These are phyloP conservation scores for Annulohypoxylon truncatum DNA, from an alignment of 2,329 filamentous ascomycete genomes.

Conservation along the genomic window DNA sequence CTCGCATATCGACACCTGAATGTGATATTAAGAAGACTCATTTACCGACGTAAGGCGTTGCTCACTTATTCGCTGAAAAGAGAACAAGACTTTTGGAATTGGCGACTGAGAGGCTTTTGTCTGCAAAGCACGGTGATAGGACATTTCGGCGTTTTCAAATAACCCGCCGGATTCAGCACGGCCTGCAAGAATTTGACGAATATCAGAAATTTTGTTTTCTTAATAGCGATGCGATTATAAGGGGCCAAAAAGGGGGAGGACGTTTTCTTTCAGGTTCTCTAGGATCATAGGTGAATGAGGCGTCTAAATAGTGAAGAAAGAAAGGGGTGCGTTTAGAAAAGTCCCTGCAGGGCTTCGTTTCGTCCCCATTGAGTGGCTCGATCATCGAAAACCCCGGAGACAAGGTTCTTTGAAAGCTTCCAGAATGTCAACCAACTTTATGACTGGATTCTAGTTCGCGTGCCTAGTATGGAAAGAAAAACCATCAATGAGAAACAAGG, in stretches of 20 bases:
- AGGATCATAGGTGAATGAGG: slow-evolving; percentile 25
- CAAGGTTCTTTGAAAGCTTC: slow-evolving; percentile 39
- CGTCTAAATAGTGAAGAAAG: slow-evolving; percentile 1
- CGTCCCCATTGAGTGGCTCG: slow-evolving; percentile 31
- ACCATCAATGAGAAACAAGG: slow-evolving; percentile 18
- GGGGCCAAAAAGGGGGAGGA: slow-evolving; percentile 32
- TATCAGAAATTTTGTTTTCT: slow-evolving; percentile 7
- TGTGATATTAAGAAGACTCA: slow-evolving; percentile 17
- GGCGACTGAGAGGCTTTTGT: background rate
- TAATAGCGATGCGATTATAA: slow-evolving; percentile 15
- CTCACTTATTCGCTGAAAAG: background rate
- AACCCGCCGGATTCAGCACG: background rate
- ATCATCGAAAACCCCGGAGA: slow-evolving; percentile 33
- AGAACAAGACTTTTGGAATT: background rate
- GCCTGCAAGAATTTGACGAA: background rate
- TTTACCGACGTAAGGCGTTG: slow-evolving; percentile 15
- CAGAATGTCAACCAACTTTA: slow-evolving; percentile 29
- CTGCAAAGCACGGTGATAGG: background rate
- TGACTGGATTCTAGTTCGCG: slow-evolving; percentile 19
- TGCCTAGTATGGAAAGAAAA: slow-evolving; percentile 16
- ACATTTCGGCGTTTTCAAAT: background rate
- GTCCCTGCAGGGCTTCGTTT: slow-evolving; percentile 20
- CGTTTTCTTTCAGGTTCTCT: slow-evolving; percentile 20
- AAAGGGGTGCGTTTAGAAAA: slow-evolving; percentile 21
- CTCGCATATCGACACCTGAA: slow-evolving; percentile 16